Base-by-base conservation (phyloP, 2,329 filamentous ascomycete genomes). In the Zarea fungicola region DNA sequence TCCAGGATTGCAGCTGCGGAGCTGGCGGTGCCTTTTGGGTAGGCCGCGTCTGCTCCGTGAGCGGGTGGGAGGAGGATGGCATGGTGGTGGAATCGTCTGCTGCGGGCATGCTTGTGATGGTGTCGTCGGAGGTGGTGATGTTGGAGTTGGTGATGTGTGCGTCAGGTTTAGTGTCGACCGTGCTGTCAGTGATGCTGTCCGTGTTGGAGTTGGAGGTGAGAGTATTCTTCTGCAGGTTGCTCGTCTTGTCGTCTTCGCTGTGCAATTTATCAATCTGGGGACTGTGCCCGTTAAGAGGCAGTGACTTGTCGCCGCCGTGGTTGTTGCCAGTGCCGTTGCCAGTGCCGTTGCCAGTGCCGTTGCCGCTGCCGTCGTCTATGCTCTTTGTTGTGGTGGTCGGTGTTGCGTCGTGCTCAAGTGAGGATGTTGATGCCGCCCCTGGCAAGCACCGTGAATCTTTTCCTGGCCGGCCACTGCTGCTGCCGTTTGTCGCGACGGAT, bases 21-120 rank as follows among this genome's bases (percentile, higher is more conserved):
- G 31, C 22, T 8, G n/a, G 18, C 4, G 23, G 18, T 11, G 22
- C 34, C 41, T 44, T 50, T 50, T 75, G 67, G 55, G 80, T 76
- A 19, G 71, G 60, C 26, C 64, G 65, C 46, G 63, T 65, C 53
- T 76, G 72, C 16, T 57, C 54, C 7, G 49, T 19, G 10, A 46
- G 34, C 7, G 48, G 48, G 9, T 22, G 14, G 9, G 34, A 48
- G 45, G 10, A 9, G 41, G 34, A 7, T n/a, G 41, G n/a, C 48
- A 50, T 50, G 48, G 23, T 35, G 10, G 21, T 35, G 10, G 32
- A n/a, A 40, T 48, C 13, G 21, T 32, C 34, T 23, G 6, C 19
- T 8, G 35, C 6, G 16, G 8, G 6, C 5, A 5, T 23, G 6
- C 16, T 39, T 6, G 29, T 42, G 10, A 21, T 35, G 16, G 3